Conservation (phyloP, 176 grass and related monocot species). For the Hordeum marinum region DNA sequence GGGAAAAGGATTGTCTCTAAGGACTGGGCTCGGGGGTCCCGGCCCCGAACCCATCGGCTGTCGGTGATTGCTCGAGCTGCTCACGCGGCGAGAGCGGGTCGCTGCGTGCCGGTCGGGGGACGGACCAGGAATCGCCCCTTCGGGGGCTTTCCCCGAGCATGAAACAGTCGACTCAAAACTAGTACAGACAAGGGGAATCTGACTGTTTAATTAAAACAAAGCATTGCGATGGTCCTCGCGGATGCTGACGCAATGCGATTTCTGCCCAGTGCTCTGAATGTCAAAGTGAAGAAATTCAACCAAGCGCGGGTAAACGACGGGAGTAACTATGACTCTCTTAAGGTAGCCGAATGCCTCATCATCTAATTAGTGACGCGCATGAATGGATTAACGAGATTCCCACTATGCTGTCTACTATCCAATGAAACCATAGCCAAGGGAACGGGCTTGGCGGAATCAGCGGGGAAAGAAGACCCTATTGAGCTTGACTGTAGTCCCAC, state of each 20-base stretch:
- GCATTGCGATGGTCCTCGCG: constrained; percentile 70
- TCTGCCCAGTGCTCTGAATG: constrained; percentile 74
- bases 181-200: constrained; percentile 67
- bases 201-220: constrained; percentile 88
- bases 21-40: constrained; percentile 57
- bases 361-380: constrained; percentile 67
- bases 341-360: constrained; percentile 71
- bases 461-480: too few species aligned
- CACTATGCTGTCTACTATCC: too few species aligned
- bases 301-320: constrained; percentile 60
- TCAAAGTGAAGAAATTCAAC: constrained; percentile 91
- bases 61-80: constrained; percentile 33
- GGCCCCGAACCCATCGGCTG: constrained; percentile 39
- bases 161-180: constrained; percentile 57
- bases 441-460: too few species aligned
- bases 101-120: background rate
- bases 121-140: background rate
- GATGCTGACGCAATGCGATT: constrained; percentile 74
- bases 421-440: too few species aligned
- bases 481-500: too few species aligned
- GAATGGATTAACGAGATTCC: constrained; percentile 64
- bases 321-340: constrained; percentile 95
- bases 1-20: constrained; percentile 81
- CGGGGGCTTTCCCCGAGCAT: constrained; percentile 22
- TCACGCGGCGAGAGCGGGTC: constrained; percentile 23